These are phyloP conservation scores for Citrus maxima DNA, from an alignment of 345 rosid genomes.

Conservation along the genomic window DNA sequence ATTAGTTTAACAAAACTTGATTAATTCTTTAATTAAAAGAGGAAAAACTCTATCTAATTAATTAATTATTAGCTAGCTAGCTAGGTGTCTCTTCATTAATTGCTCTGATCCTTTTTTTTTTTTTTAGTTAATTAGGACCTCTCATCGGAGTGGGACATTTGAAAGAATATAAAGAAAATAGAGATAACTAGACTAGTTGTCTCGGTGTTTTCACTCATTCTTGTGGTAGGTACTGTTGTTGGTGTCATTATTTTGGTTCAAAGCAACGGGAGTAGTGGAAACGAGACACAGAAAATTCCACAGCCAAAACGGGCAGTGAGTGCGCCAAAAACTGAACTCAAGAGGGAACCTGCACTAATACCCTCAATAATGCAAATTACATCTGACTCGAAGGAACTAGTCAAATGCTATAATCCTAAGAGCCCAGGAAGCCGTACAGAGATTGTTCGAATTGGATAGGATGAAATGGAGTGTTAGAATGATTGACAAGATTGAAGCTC, in stretches of 20 bases:
- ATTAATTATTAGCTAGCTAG: too few relatives aligned
- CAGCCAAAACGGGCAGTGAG: slow-evolving; percentile 35
- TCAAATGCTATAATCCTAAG: slow-evolving; percentile 39
- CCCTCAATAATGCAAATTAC: slow-evolving; percentile 36
- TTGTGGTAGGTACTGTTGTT: slow-evolving; percentile 40
- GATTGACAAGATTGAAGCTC: slow-evolving; percentile 26
- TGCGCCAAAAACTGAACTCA: slow-evolving; percentile 31
- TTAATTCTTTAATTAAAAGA: too few relatives aligned
- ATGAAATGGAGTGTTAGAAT: slow-evolving; percentile 11
- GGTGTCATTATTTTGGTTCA: slow-evolving; percentile 31
- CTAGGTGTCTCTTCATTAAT: too few relatives aligned
- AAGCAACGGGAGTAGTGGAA: neutral
- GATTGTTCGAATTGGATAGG: slow-evolving; percentile 27
- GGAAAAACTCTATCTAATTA: too few relatives aligned
- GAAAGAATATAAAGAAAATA: neutral
- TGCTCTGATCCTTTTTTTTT: too few relatives aligned
- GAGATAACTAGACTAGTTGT: slow-evolving; percentile 29
- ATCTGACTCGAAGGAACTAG: slow-evolving; percentile 39
- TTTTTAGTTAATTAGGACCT: too few relatives aligned
- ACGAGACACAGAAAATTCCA: slow-evolving; percentile 11
- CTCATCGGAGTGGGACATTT: too few relatives aligned
- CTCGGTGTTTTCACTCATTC: slow-evolving; percentile 39
- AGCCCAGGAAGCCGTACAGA: slow-evolving; percentile 17
- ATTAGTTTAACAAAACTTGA: too few relatives aligned
- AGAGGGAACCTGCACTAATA: slow-evolving; percentile 43